These are phyloP conservation scores for Aspergillus asperescens DNA, from an alignment of 495 filamentous ascomycete species.

Conservation along the genomic window DNA sequence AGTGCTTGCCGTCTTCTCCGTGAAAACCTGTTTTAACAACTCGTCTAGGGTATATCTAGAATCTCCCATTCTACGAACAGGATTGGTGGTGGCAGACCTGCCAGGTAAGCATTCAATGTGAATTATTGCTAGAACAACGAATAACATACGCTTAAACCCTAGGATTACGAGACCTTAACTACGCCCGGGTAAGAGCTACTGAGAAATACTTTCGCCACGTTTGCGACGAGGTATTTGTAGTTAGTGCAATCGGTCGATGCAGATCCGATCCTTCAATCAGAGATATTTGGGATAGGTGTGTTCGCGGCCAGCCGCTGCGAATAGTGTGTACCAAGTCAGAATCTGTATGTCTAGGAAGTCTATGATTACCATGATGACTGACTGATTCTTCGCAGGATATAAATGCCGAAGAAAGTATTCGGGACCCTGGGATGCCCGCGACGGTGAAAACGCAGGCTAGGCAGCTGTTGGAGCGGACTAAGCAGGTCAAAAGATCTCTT, in stretches of 20 bases:
- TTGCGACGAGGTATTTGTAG: constrained; percentile 32
- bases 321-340: constrained; percentile 28
- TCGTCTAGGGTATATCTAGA: constrained; percentile 28
- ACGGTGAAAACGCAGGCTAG: no score
- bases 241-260: constrained; percentile 21
- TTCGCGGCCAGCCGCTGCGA: constrained; percentile 11
- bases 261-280: constrained; percentile 18
- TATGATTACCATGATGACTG: background rate
- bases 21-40: background rate
- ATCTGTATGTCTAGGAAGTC: constrained; percentile 3
- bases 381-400: constrained; percentile 10
- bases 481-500: no score
- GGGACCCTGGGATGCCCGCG: no score
- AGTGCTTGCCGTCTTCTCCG: background rate
- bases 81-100: constrained; percentile 30
- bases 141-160: background rate
- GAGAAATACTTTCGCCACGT: constrained; percentile 25
- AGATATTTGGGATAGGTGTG: constrained; percentile 21
- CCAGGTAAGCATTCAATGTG: constrained; percentile 23
- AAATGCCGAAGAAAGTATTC: constrained; percentile 17
- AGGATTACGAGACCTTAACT: constrained; percentile 31
- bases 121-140: background rate
- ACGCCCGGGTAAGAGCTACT: constrained; percentile 24
- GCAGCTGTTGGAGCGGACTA: no score
- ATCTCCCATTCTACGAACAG: constrained; percentile 23